Evolutionary conservation across 2,329 filamentous ascomycete species (phyloP), one percentile per base, ranked within the genome.

Genomic region (Tolypocladium sp.): DNA sequence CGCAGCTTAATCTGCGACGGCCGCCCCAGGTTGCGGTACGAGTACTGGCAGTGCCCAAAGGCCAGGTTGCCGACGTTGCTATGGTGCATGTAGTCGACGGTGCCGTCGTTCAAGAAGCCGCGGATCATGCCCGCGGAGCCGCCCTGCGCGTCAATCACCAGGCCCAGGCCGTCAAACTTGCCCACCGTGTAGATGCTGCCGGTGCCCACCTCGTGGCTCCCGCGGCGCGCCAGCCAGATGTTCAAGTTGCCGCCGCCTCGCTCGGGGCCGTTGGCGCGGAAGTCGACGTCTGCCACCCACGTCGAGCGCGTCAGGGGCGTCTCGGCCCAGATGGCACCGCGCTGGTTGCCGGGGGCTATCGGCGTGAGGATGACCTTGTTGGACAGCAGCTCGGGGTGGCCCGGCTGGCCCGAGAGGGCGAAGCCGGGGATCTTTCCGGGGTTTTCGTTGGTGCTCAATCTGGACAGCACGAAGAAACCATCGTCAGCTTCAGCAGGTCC

Each of bases 311-410:
- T 74, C 55, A 89, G 79, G 40, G 81, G 69, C 60, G 79, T 72
- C 63, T 92, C 85, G 38, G 88, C 80, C 93, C 94, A 99, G 65
- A 94, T 72, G 56, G 90, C 88, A 61, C 91, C 90, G 71, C 92
- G 86, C 69, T 90, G 87, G 74, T 92, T 92, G 58, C 94, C 94
- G 7, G 92, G 91, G 55, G 86, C 87, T 17, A 92, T 87, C 13
- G 94, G 93, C 1, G 94, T 99, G 59, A 99, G 83, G 71, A 99
- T 89, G 61, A 97, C 71, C 72, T 92, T 91, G 79, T 97, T 93
- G 65, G 92, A 96, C 61, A 97, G 84, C 61, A 88, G 73, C 68
- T 88, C 82, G 64, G 85, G 84, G 41, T 73, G 65, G 62, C 76
- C 71, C 35, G 84, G 83, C 52, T 76, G 77, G 70, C 84, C 84